Conservation (phyloP, 2,329 filamentous ascomycete genomes). For the Fusarium cyanostomum region DNA sequence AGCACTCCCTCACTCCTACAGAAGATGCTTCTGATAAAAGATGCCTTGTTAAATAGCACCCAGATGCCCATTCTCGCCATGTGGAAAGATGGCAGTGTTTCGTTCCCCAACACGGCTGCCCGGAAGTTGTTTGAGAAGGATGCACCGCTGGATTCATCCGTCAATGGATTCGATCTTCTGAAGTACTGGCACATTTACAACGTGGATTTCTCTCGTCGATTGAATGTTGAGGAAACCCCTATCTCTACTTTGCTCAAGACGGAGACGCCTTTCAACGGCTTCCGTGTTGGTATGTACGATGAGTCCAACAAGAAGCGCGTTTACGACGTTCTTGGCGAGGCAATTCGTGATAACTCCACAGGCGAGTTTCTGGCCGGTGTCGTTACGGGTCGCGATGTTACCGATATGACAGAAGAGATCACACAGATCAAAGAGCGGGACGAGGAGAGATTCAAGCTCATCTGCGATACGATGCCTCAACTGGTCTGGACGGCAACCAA, state of each 20-base stretch:
- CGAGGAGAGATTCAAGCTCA: slow-evolving; percentile 77
- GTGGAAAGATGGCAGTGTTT: slow-evolving; percentile 82
- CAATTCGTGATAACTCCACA: slow-evolving; percentile 71
- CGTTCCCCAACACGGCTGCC: slow-evolving; percentile 76
- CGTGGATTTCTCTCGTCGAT: slow-evolving; percentile 69
- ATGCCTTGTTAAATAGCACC: slow-evolving; percentile 79
- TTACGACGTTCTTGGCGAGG: slow-evolving; percentile 74
- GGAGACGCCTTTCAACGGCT: slow-evolving; percentile 65
- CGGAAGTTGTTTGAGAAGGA: slow-evolving; percentile 59
- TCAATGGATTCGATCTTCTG: slow-evolving; percentile 66
- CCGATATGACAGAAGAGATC: slow-evolving; percentile 74
- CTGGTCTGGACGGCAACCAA: slow-evolving; percentile 78
- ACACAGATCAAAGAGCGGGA: slow-evolving; percentile 74
- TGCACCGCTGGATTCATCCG: slow-evolving; percentile 51
- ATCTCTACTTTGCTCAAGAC: slow-evolving; percentile 71
- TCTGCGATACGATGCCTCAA: slow-evolving; percentile 78
- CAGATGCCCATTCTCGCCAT: slow-evolving; percentile 79
- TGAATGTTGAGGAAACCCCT: slow-evolving; percentile 71
- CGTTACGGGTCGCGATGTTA: slow-evolving; percentile 77
- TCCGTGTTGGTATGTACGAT: slow-evolving; percentile 71
- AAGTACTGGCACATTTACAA: slow-evolving; percentile 69
- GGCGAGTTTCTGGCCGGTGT: slow-evolving; percentile 79
- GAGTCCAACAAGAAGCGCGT: slow-evolving; percentile 61
- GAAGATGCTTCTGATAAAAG: slow-evolving; percentile 79
- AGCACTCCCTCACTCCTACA: slow-evolving; percentile 73